A percentile compares a stretch with the other conserved stretches of the same genome.
These are phyloP conservation scores for Cucumis melo DNA, from an alignment of 306 rosid species.

Conservation along the genomic window DNA sequence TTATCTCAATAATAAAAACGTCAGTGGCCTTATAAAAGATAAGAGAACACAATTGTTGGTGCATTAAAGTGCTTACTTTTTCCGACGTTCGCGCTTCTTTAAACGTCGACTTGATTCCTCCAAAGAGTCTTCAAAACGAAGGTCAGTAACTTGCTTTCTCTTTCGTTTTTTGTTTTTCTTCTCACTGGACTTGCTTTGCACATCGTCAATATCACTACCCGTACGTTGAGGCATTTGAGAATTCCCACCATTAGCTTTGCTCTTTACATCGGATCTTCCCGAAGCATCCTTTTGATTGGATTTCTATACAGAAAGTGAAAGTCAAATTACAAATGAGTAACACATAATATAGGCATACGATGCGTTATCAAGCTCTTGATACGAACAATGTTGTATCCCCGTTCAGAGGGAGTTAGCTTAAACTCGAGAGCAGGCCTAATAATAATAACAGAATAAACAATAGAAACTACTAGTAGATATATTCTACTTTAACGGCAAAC, in stretches of 20 bases:
- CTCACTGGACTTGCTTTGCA: conserved; percentile 18
- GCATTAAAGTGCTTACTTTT: conserved; percentile 37
- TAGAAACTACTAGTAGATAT: neutral
- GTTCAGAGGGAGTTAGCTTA: neutral
- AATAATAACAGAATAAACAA: neutral
- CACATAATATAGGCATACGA: neutral
- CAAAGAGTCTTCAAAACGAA: conserved; percentile 42
- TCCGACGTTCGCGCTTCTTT: conserved; percentile 53
- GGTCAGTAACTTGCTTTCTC: conserved; percentile 63
- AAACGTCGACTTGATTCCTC: conserved; percentile 30
- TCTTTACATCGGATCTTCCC: conserved; percentile 14
- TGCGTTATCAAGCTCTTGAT: neutral
- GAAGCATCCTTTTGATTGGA: conserved; percentile 15
- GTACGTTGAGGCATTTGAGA: conserved; percentile 13
- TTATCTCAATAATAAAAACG: neutral
- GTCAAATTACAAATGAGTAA: neutral
- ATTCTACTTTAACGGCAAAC: neutral
- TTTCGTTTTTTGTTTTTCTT: conserved; percentile 70
- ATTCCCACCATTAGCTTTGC: conserved; percentile 14
- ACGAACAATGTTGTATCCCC: neutral
- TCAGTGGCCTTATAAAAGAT: no score
- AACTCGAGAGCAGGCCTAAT: neutral
- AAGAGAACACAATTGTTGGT: neutral
- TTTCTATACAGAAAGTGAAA: conserved; percentile 13
- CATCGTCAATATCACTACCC: conserved; percentile 12